Base-by-base conservation (phyloP, 352 stramenopile genomes). In the Phytophthora agathidicida region DNA sequence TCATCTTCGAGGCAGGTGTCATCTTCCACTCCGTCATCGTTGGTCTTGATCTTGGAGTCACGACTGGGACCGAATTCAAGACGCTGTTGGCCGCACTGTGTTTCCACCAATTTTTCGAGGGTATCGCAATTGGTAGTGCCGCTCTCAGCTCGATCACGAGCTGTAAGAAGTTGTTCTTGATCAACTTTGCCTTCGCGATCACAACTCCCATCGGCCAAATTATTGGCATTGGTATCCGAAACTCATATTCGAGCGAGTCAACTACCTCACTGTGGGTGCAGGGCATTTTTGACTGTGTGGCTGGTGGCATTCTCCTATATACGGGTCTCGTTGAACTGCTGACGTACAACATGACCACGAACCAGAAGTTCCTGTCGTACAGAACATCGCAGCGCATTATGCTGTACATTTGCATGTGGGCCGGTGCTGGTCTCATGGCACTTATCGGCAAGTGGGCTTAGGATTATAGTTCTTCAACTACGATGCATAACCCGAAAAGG, bases 91-190 rank as follows among this genome's bases (percentile, higher is more conserved):
- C 51, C 3, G 83, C 81, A 4, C 64, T 91, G 14, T 76, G 76
- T 37, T 88, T 93, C 53, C 80, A 89, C 51, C 81, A 91, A 60
- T 89, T 93, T 43, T 91, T 91, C 48, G 79, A 90, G 42, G 83
- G 79, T 31, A 60, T 91, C 41, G 75, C 79, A 3, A 60, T 91
- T 19, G 69, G 81, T 17, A 73, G 64, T 23, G 75, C 60, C n/a
- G 68, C 79, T 9, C 30, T 87, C 7, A 44, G 43, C 5, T 68
- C 75, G 1, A 61, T 81, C 36, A 23, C 65, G 30, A 72, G 36
- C 10, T 38, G 63, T 8, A 65, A 22, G 2, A 87, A 77, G 16
- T 57, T 87, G 2, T 51, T 90, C 10, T 11, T 71, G 14, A 41
- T 89, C 20, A 78, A 72, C 32, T 28, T 82, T 9, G 60, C 60